Base-by-base conservation (phyloP, 139 green algal species). In the Marvania coccoides region DNA sequence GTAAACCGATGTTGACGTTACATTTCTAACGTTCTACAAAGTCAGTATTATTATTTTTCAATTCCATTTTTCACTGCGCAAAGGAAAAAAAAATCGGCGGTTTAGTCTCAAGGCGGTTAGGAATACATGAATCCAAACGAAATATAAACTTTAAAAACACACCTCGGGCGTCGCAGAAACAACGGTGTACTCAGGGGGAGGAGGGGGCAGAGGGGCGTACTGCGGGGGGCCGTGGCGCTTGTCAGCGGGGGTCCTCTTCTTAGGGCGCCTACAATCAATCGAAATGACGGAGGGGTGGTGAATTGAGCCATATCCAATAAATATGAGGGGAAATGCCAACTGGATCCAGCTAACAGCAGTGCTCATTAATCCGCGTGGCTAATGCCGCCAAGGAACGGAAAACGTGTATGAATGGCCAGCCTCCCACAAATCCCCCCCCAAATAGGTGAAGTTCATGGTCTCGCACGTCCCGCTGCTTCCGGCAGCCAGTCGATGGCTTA, bases 181-280 rank as follows among this genome's bases (percentile, higher is more conserved):
- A 8, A 83, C 74, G 4, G 71, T 58, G 10, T 78, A 70, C 45
- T 72, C 68, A 29, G 77, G 72, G 19, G 77, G 77, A n/a, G 77
- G 63, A 2, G 77, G 59, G 2, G 77, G 77, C 38, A 83, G 74
- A 5, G 69, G 51, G 47, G 56, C 63, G 40, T 83, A 83, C 63
- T 79, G 47, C 10, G 71, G 54, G 15, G 77, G 72, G 36, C 46
- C 71, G 69, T 73, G 75, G 61, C 63, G 63, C 48, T 62, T 75
- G 71, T 83, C 77, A 36, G 68, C 45, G 36, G 42, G n/a, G 37
- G 28, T 66, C 48, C 26, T 64, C 57, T 64, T 64, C 57, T 64
- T 64, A 56, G 57, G 57, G 23, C 57, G n/a, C 29, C 57, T 51
- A n/a, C n/a, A n/a, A n/a, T n/a, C n/a, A n/a, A n/a, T n/a, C n/a